Percentiles rank a stretch among this genome's conserved stretches.
Evolutionary conservation across 495 filamentous ascomycete genomes (phyloP).

Genomic region (Umbilicaria muhlenbergii): DNA sequence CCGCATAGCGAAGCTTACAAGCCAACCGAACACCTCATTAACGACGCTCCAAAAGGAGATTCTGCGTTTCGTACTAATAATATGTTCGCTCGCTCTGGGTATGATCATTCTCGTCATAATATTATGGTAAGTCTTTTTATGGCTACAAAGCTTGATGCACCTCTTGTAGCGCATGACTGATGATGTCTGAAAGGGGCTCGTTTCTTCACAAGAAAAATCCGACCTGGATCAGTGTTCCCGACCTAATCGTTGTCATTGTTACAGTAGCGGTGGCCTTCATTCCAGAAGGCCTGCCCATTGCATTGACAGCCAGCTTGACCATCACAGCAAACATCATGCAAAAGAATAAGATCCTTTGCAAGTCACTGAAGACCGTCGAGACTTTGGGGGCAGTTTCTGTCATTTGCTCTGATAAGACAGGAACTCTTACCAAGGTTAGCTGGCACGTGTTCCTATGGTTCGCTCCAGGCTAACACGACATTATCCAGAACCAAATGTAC

Average conservation of each 20-base stretch:
- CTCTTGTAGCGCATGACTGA: neutral
- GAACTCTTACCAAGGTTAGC: constrained; percentile 43
- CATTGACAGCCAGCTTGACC: constrained; percentile 42
- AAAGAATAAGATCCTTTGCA: constrained; percentile 47
- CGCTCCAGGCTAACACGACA: neutral
- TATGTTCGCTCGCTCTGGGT: constrained; percentile 38
- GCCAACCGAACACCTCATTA: constrained; percentile 39
- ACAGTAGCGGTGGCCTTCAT: constrained; percentile 59
- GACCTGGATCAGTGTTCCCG: constrained; percentile 50
- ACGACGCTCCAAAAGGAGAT: constrained; percentile 57
- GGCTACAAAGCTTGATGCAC: neutral
- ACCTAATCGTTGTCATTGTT: constrained; percentile 51
- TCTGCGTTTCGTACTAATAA: constrained; percentile 47
- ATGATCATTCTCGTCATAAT: constrained; percentile 39
- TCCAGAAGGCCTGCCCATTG: constrained; percentile 55
- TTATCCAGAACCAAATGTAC: constrained; percentile 38
- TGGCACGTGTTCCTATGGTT: neutral
- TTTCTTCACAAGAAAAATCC: constrained; percentile 46
- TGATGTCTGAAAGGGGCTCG: constrained; percentile 32
- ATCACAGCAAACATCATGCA: constrained; percentile 48
- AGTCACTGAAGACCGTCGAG: constrained; percentile 52
- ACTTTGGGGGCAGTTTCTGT: constrained; percentile 51
- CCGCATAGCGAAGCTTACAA: constrained; percentile 52
- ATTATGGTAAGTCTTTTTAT: constrained; percentile 31
- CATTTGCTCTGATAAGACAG: constrained; percentile 57